Percentiles rank a stretch among this genome's conserved stretches.
These are phyloP conservation scores for Podila epigama DNA, from an alignment of 192 early-diverging fungal genomes.

Conservation along the genomic window DNA sequence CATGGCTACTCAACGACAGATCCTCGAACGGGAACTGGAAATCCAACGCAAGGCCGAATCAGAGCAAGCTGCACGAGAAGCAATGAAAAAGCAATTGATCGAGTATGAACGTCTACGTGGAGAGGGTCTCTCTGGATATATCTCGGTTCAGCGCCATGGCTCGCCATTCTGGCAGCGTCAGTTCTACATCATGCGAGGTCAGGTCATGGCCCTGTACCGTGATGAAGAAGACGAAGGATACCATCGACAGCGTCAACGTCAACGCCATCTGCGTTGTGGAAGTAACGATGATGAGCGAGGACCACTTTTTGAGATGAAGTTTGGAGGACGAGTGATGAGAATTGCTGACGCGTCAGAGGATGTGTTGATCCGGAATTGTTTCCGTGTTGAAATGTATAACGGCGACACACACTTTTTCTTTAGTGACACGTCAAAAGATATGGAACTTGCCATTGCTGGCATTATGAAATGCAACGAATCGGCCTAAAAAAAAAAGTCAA, in stretches of 20 bases:
- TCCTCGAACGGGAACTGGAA: constrained; percentile 29
- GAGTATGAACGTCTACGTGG: constrained; percentile 35
- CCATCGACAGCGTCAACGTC: too few species aligned
- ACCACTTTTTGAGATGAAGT: constrained; percentile 46
- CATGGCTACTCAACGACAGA: constrained; percentile 28
- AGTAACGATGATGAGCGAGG: constrained; percentile 16
- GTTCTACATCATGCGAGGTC: constrained; percentile 61
- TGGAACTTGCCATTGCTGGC: constrained; percentile 49
- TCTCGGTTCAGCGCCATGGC: constrained; percentile 51
- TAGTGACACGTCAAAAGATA: constrained; percentile 42
- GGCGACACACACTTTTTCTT: constrained; percentile 57
- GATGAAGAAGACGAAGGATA: too few species aligned
- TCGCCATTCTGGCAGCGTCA: constrained; percentile 64
- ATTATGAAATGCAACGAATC: constrained; percentile 52
- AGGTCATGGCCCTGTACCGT: constrained; percentile 53
- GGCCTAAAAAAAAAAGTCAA: constrained; percentile 19
- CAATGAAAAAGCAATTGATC: constrained; percentile 45
- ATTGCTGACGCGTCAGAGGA: constrained; percentile 56
- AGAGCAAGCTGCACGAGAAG: constrained; percentile 30
- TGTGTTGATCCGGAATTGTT: constrained; percentile 55
- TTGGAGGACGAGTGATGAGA: constrained; percentile 42
- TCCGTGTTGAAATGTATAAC: constrained; percentile 53
- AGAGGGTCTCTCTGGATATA: constrained; percentile 47
- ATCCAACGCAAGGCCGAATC: constrained; percentile 22
- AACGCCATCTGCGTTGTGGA: too few species aligned